Percentiles rank a stretch among this genome's conserved stretches.
These are phyloP conservation scores for Apophysomyces elegans DNA, from an alignment of 371 early-diverging fungal genomes.

Conservation along the genomic window DNA sequence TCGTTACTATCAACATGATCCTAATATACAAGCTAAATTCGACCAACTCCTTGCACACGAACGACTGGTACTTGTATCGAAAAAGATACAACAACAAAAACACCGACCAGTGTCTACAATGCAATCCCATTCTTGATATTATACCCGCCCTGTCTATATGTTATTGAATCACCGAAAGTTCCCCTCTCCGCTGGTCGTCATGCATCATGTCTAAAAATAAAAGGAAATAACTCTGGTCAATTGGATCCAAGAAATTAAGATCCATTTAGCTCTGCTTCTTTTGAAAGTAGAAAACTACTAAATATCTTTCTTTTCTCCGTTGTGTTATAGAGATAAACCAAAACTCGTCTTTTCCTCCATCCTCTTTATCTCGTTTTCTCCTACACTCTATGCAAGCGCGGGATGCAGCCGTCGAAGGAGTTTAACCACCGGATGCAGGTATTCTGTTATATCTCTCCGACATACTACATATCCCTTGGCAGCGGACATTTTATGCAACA, in stretches of 20 bases:
- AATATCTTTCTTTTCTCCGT: not conserved
- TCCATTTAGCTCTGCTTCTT: not conserved
- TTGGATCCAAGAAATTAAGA: not conserved
- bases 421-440: not conserved
- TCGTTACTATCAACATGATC: constrained; percentile 17
- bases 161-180: constrained; percentile 7
- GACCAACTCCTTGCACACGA: constrained; percentile 10
- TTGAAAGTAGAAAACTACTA: not conserved
- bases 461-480: constrained; percentile 7
- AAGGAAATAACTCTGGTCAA: not conserved
- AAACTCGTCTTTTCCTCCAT: too few relatives aligned
- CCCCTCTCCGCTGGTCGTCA: constrained; percentile 5
- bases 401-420: constrained; percentile 1
- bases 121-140: not conserved
- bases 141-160: not conserved
- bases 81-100: constrained; percentile 4
- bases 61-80: constrained; percentile 2
- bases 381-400: not conserved
- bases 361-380: not conserved
- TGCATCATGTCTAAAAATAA: constrained; percentile 10
- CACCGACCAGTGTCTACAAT: not conserved
- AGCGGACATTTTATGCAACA: not conserved
- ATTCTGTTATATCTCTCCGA: constrained; percentile 3
- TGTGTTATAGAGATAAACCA: too few relatives aligned
- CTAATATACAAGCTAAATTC: constrained; percentile 15